Percentiles rank a stretch among this genome's conserved stretches.
These are phyloP conservation scores for Amanita subjunquillea DNA, from an alignment of 768 basidiomycete species.

Conservation along the genomic window DNA sequence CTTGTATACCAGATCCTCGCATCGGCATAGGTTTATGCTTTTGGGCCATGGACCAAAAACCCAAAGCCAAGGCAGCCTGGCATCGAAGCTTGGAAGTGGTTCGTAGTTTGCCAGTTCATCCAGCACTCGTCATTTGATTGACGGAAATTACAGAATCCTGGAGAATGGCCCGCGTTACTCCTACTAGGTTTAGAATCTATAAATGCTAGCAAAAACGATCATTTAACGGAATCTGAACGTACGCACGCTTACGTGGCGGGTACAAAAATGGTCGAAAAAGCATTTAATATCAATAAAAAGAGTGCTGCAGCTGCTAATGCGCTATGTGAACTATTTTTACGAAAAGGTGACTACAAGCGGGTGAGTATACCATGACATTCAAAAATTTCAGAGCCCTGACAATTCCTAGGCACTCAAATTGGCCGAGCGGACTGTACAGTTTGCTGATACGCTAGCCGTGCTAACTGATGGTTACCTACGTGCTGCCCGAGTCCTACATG, in stretches of 20 bases:
- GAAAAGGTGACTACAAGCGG: constrained; percentile 53
- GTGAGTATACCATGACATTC: constrained; percentile 25
- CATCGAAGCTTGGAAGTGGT: constrained; percentile 80
- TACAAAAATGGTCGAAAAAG: constrained; percentile 61
- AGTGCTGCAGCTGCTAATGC: constrained; percentile 80
- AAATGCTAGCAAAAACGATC: constrained; percentile 72
- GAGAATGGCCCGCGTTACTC: constrained; percentile 69
- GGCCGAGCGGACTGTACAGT: constrained; percentile 90
- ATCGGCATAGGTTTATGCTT: constrained; percentile 93
- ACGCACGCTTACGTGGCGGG: constrained; percentile 50
- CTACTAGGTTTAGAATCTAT: constrained; percentile 81
- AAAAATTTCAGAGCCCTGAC: background rate
- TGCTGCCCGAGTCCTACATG: constrained; percentile 74
- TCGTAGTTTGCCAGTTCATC: constrained; percentile 18
- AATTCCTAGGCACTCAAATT: constrained; percentile 69
- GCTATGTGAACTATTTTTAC: constrained; percentile 68
- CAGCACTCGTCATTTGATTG: background rate
- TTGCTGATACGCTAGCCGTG: constrained; percentile 78
- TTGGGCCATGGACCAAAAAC: constrained; percentile 81
- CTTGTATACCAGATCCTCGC: constrained; percentile 83
- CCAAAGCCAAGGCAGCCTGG: constrained; percentile 84
- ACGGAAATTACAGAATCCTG: constrained; percentile 47
- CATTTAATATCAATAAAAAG: constrained; percentile 72
- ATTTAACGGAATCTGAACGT: constrained; percentile 54
- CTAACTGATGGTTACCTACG: constrained; percentile 82